These are phyloP conservation scores for Solanum neorickii DNA, from an alignment of 257 asterid genomes.

Conservation along the genomic window DNA sequence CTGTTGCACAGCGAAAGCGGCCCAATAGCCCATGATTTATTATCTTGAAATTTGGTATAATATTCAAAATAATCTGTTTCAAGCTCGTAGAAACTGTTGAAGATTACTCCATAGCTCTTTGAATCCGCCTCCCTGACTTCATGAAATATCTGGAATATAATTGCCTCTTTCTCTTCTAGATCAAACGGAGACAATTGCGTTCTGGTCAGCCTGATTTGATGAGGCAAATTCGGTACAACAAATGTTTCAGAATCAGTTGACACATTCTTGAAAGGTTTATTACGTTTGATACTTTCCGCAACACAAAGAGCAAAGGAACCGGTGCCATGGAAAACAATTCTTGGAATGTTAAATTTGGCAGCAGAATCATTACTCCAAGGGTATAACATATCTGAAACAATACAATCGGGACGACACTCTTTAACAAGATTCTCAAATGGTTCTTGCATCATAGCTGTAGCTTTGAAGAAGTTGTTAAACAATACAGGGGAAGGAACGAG, in stretches of 20 bases:
- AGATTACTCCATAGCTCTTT: constrained; percentile 30
- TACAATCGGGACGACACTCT: constrained; percentile 15
- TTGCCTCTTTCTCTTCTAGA: background rate
- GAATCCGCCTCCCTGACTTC: constrained; percentile 3
- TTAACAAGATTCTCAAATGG: constrained; percentile 24
- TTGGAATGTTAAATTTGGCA: constrained; percentile 29
- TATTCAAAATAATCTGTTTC: constrained; percentile 30
- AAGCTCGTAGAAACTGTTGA: constrained; percentile 47
- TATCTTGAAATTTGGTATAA: constrained; percentile 14
- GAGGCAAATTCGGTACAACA: constrained; percentile 21
- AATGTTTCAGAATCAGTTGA: constrained; percentile 35
- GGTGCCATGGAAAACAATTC: constrained; percentile 32
- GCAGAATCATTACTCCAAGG: constrained; percentile 44
- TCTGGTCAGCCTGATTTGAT: constrained; percentile 1
- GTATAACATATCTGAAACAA: constrained; percentile 31
- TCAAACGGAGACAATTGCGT: constrained; percentile 17
- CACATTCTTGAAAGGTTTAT: constrained; percentile 23
- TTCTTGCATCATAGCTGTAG: constrained; percentile 17
- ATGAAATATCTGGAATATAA: background rate
- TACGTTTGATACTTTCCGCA: constrained; percentile 4
- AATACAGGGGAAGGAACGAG: constrained; percentile 6
- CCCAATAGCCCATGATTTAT: constrained; percentile 39
- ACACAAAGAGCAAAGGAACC: constrained; percentile 20
- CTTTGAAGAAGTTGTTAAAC: background rate
- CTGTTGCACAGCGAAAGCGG: constrained; percentile 26